Evolutionary conservation across 495 filamentous ascomycete species (phyloP).

Genomic region (Xylaria telfairii): DNA sequence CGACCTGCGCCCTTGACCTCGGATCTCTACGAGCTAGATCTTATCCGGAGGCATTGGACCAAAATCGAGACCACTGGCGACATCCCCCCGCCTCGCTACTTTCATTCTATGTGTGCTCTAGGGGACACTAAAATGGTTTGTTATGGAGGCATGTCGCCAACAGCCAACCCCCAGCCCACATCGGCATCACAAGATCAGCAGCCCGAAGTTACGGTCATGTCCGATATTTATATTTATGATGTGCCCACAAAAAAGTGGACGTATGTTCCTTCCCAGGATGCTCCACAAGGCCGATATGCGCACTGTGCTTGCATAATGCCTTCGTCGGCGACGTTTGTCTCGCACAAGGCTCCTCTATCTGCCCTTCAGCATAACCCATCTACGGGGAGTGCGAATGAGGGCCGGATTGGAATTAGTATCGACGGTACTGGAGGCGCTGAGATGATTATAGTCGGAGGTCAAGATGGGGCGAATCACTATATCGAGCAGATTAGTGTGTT

Average conservation of each 20-base stretch:
- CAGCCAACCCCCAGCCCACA: conserved; percentile 54
- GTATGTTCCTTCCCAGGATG: conserved; percentile 76
- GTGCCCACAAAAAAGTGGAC: conserved; percentile 86
- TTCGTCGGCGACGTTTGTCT: conserved; percentile 84
- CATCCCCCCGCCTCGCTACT: conserved; percentile 89
- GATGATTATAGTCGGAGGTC: conserved; percentile 96
- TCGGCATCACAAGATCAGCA: conserved; percentile 67
- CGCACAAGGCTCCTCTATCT: conserved; percentile 78
- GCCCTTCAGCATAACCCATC: conserved; percentile 89
- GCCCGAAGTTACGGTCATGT: conserved; percentile 94
- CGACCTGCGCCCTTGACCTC: conserved; percentile 80
- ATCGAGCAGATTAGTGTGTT: conserved; percentile 99
- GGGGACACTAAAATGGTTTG: conserved; percentile 96
- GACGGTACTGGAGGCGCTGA: conserved; percentile 93
- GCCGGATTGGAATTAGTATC: conserved; percentile 81
- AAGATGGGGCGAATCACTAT: conserved; percentile 97
- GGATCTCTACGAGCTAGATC: conserved; percentile 90
- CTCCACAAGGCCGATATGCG: conserved; percentile 93
- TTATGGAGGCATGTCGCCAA: conserved; percentile 97
- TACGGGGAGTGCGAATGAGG: conserved; percentile 78
- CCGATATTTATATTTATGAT: conserved; percentile 96
- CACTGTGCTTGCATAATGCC: conserved; percentile 94
- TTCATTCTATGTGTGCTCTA: conserved; percentile 91
- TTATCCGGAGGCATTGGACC: conserved; percentile 90
- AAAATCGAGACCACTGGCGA: conserved; percentile 85